phyloP scores from a whole-genome alignment of 2,329 filamentous ascomycete genomes.

The Fusarium pseudograminearum region DNA sequence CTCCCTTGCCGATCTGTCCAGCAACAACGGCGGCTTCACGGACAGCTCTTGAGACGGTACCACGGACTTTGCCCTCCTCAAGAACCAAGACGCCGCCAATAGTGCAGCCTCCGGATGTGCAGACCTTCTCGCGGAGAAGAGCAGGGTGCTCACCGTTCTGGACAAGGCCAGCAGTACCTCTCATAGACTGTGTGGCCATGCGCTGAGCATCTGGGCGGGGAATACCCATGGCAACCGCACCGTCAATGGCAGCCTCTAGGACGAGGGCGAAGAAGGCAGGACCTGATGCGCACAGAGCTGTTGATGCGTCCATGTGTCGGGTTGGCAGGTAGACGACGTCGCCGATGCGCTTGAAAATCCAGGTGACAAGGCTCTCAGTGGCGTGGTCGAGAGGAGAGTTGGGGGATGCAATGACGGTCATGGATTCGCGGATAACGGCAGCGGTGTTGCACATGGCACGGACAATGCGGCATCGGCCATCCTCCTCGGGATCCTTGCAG shows the following conservation, averaged over 20 bases:
- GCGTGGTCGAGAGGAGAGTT: slow-evolving; percentile 67
- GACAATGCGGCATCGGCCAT: slow-evolving; percentile 72
- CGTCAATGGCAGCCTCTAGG: slow-evolving; percentile 80
- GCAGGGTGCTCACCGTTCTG: slow-evolving; percentile 80
- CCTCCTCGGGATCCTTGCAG: slow-evolving; percentile 58
- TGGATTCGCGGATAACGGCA: slow-evolving; percentile 80
- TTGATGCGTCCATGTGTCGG: slow-evolving; percentile 77
- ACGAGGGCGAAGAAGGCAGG: slow-evolving; percentile 82
- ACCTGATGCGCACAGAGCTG: slow-evolving; percentile 79
- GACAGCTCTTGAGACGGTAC: slow-evolving; percentile 74
- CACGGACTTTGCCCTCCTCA: slow-evolving; percentile 78
- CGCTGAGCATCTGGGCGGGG: slow-evolving; percentile 77
- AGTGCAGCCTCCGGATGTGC: slow-evolving; percentile 81
- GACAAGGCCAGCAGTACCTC: slow-evolving; percentile 76
- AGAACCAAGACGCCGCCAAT: slow-evolving; percentile 79
- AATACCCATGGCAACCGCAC: slow-evolving; percentile 82
- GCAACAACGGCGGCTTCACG: slow-evolving; percentile 78
- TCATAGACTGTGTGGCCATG: slow-evolving; percentile 85
- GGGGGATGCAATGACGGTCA: slow-evolving; percentile 80
- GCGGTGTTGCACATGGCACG: slow-evolving; percentile 90
- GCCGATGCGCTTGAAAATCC: slow-evolving; percentile 82
- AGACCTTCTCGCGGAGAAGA: slow-evolving; percentile 79
- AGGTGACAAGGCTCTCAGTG: slow-evolving; percentile 71
- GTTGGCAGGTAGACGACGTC: slow-evolving; percentile 76
- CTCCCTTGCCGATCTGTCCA: slow-evolving; percentile 66